These are phyloP conservation scores for Pichia sp. DNA, from an alignment of 1,139 yeast species.

Conservation along the genomic window DNA sequence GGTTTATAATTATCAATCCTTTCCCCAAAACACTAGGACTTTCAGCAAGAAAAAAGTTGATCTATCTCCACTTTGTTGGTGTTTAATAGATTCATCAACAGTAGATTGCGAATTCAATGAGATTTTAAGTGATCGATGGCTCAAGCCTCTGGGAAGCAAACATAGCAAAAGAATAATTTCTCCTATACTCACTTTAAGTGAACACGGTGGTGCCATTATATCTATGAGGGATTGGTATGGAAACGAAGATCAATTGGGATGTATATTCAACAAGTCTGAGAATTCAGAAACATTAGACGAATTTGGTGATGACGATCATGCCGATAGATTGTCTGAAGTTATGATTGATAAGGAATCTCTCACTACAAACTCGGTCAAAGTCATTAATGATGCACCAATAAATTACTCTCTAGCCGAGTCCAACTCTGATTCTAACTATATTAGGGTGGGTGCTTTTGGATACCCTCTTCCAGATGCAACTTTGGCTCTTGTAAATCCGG, in stretches of 20 bases:
- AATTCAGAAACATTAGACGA: constrained; percentile 28
- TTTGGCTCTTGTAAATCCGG: constrained; percentile 91
- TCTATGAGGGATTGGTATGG: constrained; percentile 90
- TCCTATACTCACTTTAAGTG: constrained; percentile 84
- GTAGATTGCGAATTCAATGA: constrained; percentile 94
- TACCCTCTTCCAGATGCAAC: constrained; percentile 93
- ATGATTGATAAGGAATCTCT: constrained; percentile 77
- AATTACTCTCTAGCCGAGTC: constrained; percentile 40
- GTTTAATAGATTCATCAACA: constrained; percentile 83
- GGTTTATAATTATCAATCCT: constrained; percentile 86
- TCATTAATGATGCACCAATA: constrained; percentile 57
- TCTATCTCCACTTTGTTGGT: constrained; percentile 79
- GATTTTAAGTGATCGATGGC: constrained; percentile 85
- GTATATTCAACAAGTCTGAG: constrained; percentile 34
- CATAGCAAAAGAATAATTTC: constrained; percentile 76
- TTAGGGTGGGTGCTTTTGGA: constrained; percentile 89
- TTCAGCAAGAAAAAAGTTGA: constrained; percentile 78
- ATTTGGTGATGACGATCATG: constrained; percentile 19
- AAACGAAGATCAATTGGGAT: constrained; percentile 56
- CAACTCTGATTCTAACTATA: constrained; percentile 40
- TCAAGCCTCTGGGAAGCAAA: constrained; percentile 82
- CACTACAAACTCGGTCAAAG: constrained; percentile 70
- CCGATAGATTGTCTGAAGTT: constrained; percentile 56
- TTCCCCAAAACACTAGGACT: constrained; percentile 80
- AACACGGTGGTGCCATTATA: constrained; percentile 94